Evolutionary conservation across 2,329 filamentous ascomycete genomes (phyloP), one percentile per base, ranked within the genome.

Genomic region (Botrytis deweyae): DNA sequence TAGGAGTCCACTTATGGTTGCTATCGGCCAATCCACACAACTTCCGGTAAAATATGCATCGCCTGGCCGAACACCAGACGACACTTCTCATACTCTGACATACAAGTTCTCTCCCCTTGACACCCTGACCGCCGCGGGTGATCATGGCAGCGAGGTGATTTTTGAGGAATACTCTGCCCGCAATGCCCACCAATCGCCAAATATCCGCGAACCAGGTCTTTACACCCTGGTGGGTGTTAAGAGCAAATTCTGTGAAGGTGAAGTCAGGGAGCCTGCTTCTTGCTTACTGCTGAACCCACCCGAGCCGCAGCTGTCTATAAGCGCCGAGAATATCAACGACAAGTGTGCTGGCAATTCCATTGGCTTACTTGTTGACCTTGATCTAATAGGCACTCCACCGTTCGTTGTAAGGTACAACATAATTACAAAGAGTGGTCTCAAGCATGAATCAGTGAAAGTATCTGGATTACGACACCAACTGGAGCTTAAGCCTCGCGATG

Each of bases 341-440:
- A 97, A 97, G 81, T 99, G 96, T 81, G 95, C 95, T 52, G 94
- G 95, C 66, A 97, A 94, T 80, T 94, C 96, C 0, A 93, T 99
- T 75, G 96, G 96, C 59, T 87, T 99, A 72, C 89, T 92, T 18
- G 93, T 99, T 61, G 92, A 96, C 79, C 85, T 99, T 68, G 94
- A 98, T 81, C 87, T 99, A 58, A 92, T 95, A 42, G 96, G 96
- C 75, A 97, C 94, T 0, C 95, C 97, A 64, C 95, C 95, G 1
- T 99, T 99, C 83, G 86, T 87, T n/a, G 86, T 99, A 64, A 86
- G 87, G 36, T 99, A 98, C 81, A 90, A 91, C 62, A 87, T 94
- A 73, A 89, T 88, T 79, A 89, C 87, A 70, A 88, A 89, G 9
- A 87, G 74, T 84, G 87, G 73, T 85, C 90, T 76, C 86, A 69